Evolutionary conservation across 164 flowering plant species (phyloP), one percentile per base, ranked within the genome.

Genomic region (Dillenia turbinata): DNA sequence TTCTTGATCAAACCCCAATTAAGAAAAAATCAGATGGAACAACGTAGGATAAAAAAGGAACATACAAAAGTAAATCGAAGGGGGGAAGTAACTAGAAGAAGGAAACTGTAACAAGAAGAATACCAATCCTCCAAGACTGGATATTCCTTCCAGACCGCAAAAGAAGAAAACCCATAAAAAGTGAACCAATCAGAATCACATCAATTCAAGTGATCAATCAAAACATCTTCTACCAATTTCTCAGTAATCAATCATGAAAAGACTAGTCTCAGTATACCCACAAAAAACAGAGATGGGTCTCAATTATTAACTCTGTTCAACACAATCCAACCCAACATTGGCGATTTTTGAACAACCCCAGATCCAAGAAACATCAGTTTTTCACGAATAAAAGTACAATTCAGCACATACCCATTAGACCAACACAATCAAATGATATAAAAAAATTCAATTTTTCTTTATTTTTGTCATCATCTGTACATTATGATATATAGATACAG

Each of bases 61-160:
- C 10, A 57, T 0, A 44, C 12, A 44, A 57, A 15, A 33, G 9
- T 8, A 33, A 56, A 13, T 9, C 9, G 45, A 13, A 56, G 2
- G 12, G 9, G 9, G 24, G 15, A 52, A 16, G 24, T 16, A 52
- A 52, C 17, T 26, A 52, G 22, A 52, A 26, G 11, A 44, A 15
- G 24, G 45, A 57, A 57, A 57, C 22, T 33, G 12, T 15, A 17
- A 56, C 40, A 12, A 56, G 14, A 57, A 57, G 24, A 44, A 44
- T 44, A 44, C 4, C 10, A 13, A 22, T 22, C 52, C 16, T 4
- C 47, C 24, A 54, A 70, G 14, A 54, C 56, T 49, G 61, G 16
- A 71, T 63, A 66, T 65, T 54, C 67, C 49, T 49, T 19, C 52
- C 26, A 49, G 58, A 54, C 48, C 2, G 7, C 15, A 14, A 65